phyloP scores from a whole-genome alignment of 805 yeast genomes.

The Novakomyces olei region DNA sequence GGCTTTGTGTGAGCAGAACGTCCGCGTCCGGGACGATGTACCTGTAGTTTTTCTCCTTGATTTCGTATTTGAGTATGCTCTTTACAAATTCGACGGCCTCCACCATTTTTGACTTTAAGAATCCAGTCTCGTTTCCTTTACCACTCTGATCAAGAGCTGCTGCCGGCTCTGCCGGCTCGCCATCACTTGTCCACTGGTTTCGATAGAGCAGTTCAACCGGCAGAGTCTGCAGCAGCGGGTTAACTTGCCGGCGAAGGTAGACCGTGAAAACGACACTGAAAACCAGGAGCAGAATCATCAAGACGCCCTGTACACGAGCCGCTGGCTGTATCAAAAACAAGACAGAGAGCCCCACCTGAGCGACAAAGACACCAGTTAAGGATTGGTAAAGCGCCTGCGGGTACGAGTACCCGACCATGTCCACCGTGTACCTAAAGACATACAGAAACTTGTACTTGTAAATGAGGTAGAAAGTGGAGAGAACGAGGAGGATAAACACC shows the following conservation, averaged over 20 bases:
- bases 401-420: conserved; percentile 36
- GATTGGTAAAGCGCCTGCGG: conserved; percentile 56
- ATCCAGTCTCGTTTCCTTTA: no score
- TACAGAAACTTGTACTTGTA: conserved; percentile 49
- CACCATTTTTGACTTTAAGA: no score
- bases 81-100: no score
- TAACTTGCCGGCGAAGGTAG: conserved; percentile 43
- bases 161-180: no score
- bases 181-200: no score
- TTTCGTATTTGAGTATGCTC: no score
- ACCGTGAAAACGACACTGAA: conserved; percentile 49
- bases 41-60: no score
- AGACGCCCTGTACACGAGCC: conserved; percentile 72
- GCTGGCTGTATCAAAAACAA: no score
- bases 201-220: no score
- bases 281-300: conserved; percentile 43
- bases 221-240: conserved; percentile 24
- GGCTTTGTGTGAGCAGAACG: no score
- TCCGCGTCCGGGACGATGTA: no score
- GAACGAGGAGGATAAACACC: conserved; percentile 34
- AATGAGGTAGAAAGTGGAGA: conserved; percentile 35
- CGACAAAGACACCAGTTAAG: conserved; percentile 60
- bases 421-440: conserved; percentile 16
- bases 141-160: no score
- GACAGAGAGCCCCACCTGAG: conserved; percentile 61